These are phyloP conservation scores for Aspergillus cristatus DNA, from an alignment of 495 filamentous ascomycete species.

Conservation along the genomic window DNA sequence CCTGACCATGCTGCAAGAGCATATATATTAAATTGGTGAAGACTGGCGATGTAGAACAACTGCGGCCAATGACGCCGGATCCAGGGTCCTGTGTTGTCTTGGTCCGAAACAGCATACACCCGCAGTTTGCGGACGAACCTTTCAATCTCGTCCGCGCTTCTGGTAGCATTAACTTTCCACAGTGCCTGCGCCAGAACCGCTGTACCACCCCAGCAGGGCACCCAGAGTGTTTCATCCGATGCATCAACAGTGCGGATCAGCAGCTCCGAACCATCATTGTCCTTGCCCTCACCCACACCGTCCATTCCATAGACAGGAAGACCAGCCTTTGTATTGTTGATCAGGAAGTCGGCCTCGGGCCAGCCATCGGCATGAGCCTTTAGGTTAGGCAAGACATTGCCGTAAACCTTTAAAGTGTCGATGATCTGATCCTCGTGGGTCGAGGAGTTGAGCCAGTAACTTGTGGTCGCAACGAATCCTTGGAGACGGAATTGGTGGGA, in stretches of 20 bases:
- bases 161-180: conserved; percentile 14
- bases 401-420: not conserved
- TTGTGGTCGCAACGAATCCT: conserved; percentile 18
- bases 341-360: not conserved
- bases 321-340: not conserved
- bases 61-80: conserved; percentile 33
- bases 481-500: conserved; percentile 19
- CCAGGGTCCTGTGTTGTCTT: conserved; percentile 37
- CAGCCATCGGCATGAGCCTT: not conserved
- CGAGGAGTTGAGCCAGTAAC: conserved; percentile 10
- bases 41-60: conserved; percentile 31
- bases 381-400: not conserved
- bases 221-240: conserved; percentile 22
- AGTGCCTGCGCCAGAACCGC: conserved; percentile 36
- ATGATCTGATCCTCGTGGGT: not conserved
- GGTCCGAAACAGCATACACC: conserved; percentile 38
- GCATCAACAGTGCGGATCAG: conserved; percentile 19
- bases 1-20: conserved; percentile 32
- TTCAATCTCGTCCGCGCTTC: conserved; percentile 13
- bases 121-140: conserved; percentile 24
- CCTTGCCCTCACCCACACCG: conserved; percentile 5
- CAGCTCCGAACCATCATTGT: conserved; percentile 20
- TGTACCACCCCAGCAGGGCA: conserved; percentile 37
- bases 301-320: conserved; percentile 15
- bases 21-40: conserved; percentile 38